Percentiles rank a stretch among this genome's conserved stretches.
phyloP scores from a whole-genome alignment of 1,284 basidiomycete genomes.

The Cutaneotrichosporon sp. region DNA sequence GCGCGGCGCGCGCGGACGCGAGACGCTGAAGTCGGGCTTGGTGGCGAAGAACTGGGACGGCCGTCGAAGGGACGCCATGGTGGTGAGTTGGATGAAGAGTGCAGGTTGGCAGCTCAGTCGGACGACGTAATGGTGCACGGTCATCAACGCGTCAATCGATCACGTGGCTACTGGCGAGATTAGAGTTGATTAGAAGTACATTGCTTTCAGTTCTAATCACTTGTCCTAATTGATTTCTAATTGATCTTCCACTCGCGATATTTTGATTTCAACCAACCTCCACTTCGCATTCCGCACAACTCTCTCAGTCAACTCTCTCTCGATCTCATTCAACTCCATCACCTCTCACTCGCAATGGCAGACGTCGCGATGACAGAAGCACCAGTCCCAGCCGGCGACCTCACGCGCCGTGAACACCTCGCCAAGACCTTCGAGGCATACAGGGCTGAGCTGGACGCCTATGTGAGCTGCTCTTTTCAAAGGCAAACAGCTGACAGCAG shows the following conservation, averaged over 20 bases:
- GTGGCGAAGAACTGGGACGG: conserved; percentile 18
- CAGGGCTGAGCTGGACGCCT: conserved; percentile 40
- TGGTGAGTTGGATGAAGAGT: conserved; percentile 5
- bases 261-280: conserved; percentile 6
- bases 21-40: conserved; percentile 1
- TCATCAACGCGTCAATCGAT: background rate
- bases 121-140: conserved; percentile 1
- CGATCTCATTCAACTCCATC: conserved; percentile 6
- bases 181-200: background rate
- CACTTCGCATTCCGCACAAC: background rate
- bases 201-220: background rate
- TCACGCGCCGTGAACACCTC: conserved; percentile 34
- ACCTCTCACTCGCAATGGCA: conserved; percentile 14
- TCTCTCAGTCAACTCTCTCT: too few relatives aligned
- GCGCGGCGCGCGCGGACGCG: conserved; percentile 19
- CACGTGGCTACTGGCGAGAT: too few relatives aligned
- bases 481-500: conserved; percentile 21
- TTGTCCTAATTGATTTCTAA: too few relatives aligned
- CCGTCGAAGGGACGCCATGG: conserved; percentile 34
- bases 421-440: conserved; percentile 41
- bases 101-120: too few relatives aligned
- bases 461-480: conserved; percentile 24
- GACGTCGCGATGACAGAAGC: conserved; percentile 22
- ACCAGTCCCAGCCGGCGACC: conserved; percentile 1
- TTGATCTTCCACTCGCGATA: background rate